Base-by-base conservation (phyloP, 495 filamentous ascomycete species). In the Lophiotrema nucula region DNA sequence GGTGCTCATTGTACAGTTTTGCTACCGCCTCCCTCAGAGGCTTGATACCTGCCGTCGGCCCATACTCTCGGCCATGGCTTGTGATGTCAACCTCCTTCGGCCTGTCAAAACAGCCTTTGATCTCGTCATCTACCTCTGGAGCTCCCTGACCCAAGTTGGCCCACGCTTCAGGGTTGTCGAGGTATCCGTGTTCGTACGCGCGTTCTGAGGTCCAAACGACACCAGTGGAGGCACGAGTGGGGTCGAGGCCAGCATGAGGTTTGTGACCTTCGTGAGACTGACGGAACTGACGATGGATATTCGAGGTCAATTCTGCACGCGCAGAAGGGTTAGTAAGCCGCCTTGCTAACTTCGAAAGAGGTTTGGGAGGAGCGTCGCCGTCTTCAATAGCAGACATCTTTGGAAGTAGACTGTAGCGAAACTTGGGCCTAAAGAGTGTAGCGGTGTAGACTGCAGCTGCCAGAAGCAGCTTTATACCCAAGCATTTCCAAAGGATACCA, bases 111-210 rank as follows among this genome's bases (percentile, higher is more conserved):
- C 87, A 92, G 43, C 91, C 88, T 62, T 84, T 82, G 68, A 97
- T 96, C 57, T 91, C 89, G 52, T 96, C 91, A 54, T 95, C 92
- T 55, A 91, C 91, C 70, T 97, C 90, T 8, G 92, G 92, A 43
- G 92, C 92, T 60, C 92, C 92, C 73, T 97, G 92, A 44, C 92
- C 92, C 25, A 97, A 79, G 64, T 97, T 97, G 33, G 92, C 90
- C 92, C 92, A 97, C 49, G 75, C 73, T 1, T 83, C 78, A 27
- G 91, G 92, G 55, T 92, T 79, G 1, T 97, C 91, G 35, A 83
- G 71, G 75, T 86, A 72, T 58, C 72, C 72, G 53, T 75, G 71
- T 43, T 75, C 73, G 60, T 72, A 70, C 37, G 73, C 73, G 26
- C 71, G 66, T 50, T 75, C 73, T 15, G 69, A 67, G 0, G 66